Evolutionary conservation across 2,329 filamentous ascomycete genomes (phyloP).

Genomic region (Anthostomella pinea): DNA sequence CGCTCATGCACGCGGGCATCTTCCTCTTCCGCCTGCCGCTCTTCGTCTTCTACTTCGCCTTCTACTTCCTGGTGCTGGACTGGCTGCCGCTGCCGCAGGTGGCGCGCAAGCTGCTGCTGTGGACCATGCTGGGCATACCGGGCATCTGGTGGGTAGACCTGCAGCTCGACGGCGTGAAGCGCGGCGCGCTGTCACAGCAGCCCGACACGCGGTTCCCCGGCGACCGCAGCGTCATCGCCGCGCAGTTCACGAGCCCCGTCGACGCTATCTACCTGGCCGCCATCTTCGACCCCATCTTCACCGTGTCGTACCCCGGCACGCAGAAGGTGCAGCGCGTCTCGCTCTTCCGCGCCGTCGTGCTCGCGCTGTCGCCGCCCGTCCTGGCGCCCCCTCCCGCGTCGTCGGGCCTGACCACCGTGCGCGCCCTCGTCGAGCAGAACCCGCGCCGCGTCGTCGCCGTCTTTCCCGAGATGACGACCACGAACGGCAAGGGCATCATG

Average conservation of each 20-base stretch:
- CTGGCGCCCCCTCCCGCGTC: slow-evolving; percentile 44
- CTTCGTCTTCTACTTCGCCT: slow-evolving; percentile 62
- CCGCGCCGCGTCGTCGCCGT: slow-evolving; percentile 76
- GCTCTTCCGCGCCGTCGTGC: slow-evolving; percentile 70
- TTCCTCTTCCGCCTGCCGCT: slow-evolving; percentile 80
- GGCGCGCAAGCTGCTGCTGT: slow-evolving; percentile 78
- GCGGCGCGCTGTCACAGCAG: slow-evolving; percentile 78
- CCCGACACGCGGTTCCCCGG: slow-evolving; percentile 72
- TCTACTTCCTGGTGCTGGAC: slow-evolving; percentile 80
- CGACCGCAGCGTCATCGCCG: slow-evolving; percentile 78
- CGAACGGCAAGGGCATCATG: slow-evolving; percentile 86
- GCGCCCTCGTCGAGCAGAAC: slow-evolving; percentile 62
- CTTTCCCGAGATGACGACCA: slow-evolving; percentile 92
- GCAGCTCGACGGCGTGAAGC: slow-evolving; percentile 95
- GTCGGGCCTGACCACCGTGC: slow-evolving; percentile 54
- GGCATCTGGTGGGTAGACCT: slow-evolving; percentile 98
- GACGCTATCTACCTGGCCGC: slow-evolving; percentile 92
- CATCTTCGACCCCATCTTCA: slow-evolving; percentile 95
- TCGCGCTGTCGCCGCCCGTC: slow-evolving; percentile 60
- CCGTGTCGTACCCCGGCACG: slow-evolving; percentile 73
- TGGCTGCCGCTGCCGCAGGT: slow-evolving; percentile 66
- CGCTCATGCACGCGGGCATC: slow-evolving; percentile 65
- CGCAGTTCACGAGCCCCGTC: slow-evolving; percentile 87
- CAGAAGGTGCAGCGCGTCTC: slow-evolving; percentile 73
- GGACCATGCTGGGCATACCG: slow-evolving; percentile 82